Conservation (phyloP, 345 rosid genomes). For the Dimocarpus longan region DNA sequence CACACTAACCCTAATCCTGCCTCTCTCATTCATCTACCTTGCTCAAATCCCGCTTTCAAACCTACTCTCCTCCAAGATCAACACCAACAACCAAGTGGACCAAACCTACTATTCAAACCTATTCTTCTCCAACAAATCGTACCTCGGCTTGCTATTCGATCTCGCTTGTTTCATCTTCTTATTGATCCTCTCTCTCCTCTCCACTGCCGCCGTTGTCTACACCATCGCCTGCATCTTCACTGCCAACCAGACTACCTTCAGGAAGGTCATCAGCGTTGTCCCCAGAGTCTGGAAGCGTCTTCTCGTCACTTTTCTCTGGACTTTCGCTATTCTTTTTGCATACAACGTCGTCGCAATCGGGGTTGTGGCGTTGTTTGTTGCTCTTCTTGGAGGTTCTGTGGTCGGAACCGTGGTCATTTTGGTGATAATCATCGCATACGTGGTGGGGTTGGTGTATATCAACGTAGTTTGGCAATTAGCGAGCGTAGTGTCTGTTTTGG, state of each 20-base stretch:
- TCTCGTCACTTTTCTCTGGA: conserved; percentile 45
- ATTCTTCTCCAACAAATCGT: conserved; percentile 14
- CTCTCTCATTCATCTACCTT: conserved; percentile 47
- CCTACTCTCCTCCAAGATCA: conserved; percentile 23
- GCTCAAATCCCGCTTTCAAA: conserved; percentile 37
- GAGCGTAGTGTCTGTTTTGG: conserved; percentile 53
- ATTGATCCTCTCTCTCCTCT: conserved; percentile 42
- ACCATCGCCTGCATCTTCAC: conserved; percentile 47
- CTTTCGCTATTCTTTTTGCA: conserved; percentile 23
- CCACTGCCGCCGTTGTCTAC: conserved; percentile 52
- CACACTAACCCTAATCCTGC: conserved; percentile 45
- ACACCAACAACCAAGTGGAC: not conserved
- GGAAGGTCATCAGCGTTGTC: conserved; percentile 36
- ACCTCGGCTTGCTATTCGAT: conserved; percentile 30
- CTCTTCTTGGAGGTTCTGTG: not conserved
- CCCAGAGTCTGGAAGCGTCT: conserved; percentile 59
- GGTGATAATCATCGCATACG: conserved; percentile 3
- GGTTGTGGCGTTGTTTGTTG: conserved; percentile 7
- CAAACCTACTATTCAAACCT: conserved; percentile 16
- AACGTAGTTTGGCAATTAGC: conserved; percentile 51
- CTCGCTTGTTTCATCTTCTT: conserved; percentile 33
- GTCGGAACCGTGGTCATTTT: not conserved
- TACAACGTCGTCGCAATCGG: conserved; percentile 29
- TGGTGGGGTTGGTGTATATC: conserved; percentile 42
- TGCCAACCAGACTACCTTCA: conserved; percentile 36